phyloP scores from a whole-genome alignment of 306 rosid species.

The Luffa acutangula region DNA sequence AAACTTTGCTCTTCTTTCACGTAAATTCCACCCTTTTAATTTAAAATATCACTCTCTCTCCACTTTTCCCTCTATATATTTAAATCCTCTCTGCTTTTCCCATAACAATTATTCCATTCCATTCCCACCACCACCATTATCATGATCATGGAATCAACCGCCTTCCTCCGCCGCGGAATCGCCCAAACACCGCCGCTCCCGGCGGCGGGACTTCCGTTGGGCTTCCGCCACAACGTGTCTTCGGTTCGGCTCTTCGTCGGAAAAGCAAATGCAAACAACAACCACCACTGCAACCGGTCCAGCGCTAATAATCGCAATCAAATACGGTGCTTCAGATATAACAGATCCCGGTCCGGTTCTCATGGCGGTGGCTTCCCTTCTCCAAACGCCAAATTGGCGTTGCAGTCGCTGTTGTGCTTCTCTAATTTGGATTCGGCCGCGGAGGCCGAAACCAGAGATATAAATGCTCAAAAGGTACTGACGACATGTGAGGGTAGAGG shows the following conservation, averaged over 20 bases:
- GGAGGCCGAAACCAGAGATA: neutral
- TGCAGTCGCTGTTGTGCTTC: neutral
- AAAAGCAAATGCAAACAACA: neutral
- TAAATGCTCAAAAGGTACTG: neutral
- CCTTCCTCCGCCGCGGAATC: neutral
- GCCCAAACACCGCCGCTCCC: neutral
- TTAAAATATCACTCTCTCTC: neutral
- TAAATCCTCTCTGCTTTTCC: neutral
- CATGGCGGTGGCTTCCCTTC: neutral
- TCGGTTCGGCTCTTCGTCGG: neutral
- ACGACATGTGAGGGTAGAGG: too few relatives aligned
- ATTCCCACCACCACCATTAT: neutral
- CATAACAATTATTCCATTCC: neutral
- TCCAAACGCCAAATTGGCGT: neutral
- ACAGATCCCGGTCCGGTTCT: accelerated
- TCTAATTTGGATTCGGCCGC: neutral
- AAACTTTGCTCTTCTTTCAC: neutral
- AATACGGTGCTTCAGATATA: accelerated
- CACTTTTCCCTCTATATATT: neutral
- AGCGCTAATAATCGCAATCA: neutral
- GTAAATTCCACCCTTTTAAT: neutral
- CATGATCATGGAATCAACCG: neutral
- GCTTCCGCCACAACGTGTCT: neutral
- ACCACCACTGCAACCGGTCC: too few relatives aligned
- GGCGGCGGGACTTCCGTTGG: neutral